Evolutionary conservation across 176 grass and related monocot genomes (phyloP), one percentile per base, ranked within the genome.

Genomic region (Eremochloa ophiuroides): DNA sequence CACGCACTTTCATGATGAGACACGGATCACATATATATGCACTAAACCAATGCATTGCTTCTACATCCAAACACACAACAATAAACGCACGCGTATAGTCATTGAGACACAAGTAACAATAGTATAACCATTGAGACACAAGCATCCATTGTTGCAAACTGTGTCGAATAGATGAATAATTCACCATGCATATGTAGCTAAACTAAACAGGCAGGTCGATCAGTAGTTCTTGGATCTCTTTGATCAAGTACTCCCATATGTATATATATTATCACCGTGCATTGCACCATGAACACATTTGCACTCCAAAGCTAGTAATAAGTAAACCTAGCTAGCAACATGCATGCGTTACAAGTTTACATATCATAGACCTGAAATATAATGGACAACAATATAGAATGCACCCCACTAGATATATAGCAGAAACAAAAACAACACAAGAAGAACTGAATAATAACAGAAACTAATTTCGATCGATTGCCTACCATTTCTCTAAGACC

Each of bases 371-470:
- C 69, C 31, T 56, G 38, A 86, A 77, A 81, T 59, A 86, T 56
- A 77, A 81, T 59, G 10, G 43, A 77, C 35, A 68, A 79, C 48
- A 86, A 83, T 83, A 86, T 83, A 79, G 78, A 77, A 73, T 56
- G 18, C 20, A 62, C 33, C 50, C 26, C 41, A 55, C 62, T 67
- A 59, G 58, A 65, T 79, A 48, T 51, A 67, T 74, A 76, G 43
- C 62, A 80, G 26, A 26, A 64, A 64, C 26, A 70, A 53, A n/a
- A 84, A 66, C 62, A 27, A 22, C 55, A 38, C 40, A 71, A 77
- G 73, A 55, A 84, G 50, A 41, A 72, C 83, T 72, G 62, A 78
- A 85, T 42, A 77, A 84, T 30, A 77, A 44, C 25, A 75, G 40
- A 47, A 84, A 76, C 70, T 51, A 80, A 83, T 50, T 75, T 77